Percentiles rank a stretch among this genome's conserved stretches.
Evolutionary conservation across 2,329 filamentous ascomycete genomes (phyloP).

Genomic region (Bretziella fagacearum): DNA sequence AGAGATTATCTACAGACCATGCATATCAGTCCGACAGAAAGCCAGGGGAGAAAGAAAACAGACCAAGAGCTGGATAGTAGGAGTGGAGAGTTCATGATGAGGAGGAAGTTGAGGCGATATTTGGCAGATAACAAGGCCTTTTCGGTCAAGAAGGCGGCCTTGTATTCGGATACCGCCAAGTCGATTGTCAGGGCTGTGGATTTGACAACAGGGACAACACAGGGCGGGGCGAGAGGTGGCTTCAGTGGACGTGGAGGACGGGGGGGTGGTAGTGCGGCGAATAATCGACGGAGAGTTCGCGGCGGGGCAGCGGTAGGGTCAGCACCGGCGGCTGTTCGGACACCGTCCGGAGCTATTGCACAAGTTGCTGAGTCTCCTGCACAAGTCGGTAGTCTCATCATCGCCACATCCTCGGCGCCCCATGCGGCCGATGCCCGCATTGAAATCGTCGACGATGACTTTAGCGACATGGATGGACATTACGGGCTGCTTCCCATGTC

Average conservation of each 20-base stretch:
- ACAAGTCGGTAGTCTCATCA: constrained; percentile 2
- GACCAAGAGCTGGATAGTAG: constrained; percentile 30
- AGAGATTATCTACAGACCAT: constrained; percentile 85
- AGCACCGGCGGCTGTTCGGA: neutral
- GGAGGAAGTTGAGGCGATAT: constrained; percentile 70
- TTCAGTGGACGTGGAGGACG: too few species aligned
- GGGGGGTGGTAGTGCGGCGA: too few species aligned
- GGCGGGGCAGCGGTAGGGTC: constrained; percentile 50
- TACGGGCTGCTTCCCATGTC: constrained; percentile 86
- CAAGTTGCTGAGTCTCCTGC: neutral
- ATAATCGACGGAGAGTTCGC: constrained; percentile 68
- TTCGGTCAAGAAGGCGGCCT: constrained; percentile 59
- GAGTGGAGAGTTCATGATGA: constrained; percentile 78
- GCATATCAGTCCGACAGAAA: constrained; percentile 34
- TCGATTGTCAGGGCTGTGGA: constrained; percentile 52
- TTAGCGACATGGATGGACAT: constrained; percentile 57
- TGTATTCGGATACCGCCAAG: constrained; percentile 68
- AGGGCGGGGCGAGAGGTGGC: too few species aligned
- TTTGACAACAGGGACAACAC: constrained; percentile 21
- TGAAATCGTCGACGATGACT: constrained; percentile 56
- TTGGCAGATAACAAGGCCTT: constrained; percentile 84
- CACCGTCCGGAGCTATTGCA: neutral
- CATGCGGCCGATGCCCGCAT: constrained; percentile 55
- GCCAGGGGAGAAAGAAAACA: neutral
- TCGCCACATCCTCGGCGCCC: neutral